phyloP scores from a whole-genome alignment of 257 asterid genomes.

The Datura wrightii region DNA sequence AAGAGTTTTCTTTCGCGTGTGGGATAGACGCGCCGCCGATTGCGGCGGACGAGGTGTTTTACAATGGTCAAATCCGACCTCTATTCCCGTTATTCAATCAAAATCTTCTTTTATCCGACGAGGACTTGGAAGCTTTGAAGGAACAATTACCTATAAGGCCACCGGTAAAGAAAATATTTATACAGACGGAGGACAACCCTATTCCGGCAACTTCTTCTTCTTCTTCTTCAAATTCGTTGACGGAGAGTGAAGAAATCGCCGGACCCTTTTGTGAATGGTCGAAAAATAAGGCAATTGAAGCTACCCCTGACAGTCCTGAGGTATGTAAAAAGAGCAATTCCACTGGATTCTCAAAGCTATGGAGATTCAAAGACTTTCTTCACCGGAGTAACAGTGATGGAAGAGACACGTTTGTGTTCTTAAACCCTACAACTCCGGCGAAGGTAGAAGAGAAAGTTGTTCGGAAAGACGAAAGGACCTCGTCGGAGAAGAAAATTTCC shows the following conservation, averaged over 20 bases:
- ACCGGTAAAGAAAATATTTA: constrained; percentile 59
- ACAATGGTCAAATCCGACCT: constrained; percentile 83
- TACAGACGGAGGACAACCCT: constrained; percentile 40
- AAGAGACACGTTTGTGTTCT: constrained; percentile 79
- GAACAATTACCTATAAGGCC: constrained; percentile 51
- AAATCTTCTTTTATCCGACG: constrained; percentile 49
- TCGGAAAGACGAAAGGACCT: neutral
- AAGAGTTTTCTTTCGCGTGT: constrained; percentile 68
- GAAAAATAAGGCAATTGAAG: constrained; percentile 51
- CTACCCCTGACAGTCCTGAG: constrained; percentile 40
- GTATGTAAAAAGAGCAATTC: constrained; percentile 72
- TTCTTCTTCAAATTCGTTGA: constrained; percentile 2
- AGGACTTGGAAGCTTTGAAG: constrained; percentile 39
- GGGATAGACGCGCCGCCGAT: constrained; percentile 58
- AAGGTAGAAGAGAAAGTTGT: constrained; percentile 14
- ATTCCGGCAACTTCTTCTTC: constrained; percentile 23
- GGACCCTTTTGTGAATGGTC: constrained; percentile 61
- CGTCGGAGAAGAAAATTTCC: constrained; percentile 31
- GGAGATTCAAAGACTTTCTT: constrained; percentile 67
- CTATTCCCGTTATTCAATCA: constrained; percentile 69
- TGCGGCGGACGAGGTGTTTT: constrained; percentile 83
- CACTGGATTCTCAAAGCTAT: constrained; percentile 69
- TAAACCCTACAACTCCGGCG: constrained; percentile 49
- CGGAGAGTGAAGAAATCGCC: constrained; percentile 35
- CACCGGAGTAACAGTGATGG: constrained; percentile 85